Conservation (phyloP, 352 stramenopile genomes). For the Globisporangium cederbergense region DNA sequence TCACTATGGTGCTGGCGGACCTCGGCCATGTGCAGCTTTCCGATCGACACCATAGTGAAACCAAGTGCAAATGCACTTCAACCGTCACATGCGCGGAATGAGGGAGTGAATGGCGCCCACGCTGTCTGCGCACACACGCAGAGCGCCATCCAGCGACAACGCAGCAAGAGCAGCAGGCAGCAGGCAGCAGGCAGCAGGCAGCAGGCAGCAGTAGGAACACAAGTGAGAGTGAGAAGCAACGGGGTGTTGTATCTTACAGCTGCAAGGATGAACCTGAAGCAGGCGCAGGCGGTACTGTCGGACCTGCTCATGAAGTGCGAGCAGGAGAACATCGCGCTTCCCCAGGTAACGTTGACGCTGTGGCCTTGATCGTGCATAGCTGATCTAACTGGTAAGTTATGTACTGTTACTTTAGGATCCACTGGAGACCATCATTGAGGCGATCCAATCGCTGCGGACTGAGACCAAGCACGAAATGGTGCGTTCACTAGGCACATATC, state of each 20-base stretch:
- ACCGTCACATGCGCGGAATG: not conserved
- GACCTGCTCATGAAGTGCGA: conserved; percentile 70
- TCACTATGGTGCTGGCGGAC: too few species aligned
- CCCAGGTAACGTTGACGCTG: conserved; percentile 23
- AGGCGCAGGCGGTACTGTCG: conserved; percentile 44
- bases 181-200: not conserved
- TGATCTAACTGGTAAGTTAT: not conserved
- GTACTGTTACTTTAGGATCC: conserved; percentile 24
- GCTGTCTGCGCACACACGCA: not conserved
- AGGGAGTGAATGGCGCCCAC: too few species aligned
- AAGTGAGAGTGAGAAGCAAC: not conserved
- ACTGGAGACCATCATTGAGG: conserved; percentile 38
- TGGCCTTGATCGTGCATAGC: not conserved
- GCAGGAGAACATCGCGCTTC: conserved; percentile 37
- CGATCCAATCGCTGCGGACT: conserved; percentile 30
- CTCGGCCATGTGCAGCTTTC: too few species aligned
- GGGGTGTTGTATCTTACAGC: not conserved
- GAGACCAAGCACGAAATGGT: conserved; percentile 43
- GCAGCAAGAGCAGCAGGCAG: not conserved
- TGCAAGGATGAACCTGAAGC: conserved; percentile 48
- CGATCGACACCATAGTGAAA: too few species aligned
- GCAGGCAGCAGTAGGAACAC: not conserved
- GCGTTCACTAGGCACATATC: not conserved
- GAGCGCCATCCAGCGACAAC: not conserved
- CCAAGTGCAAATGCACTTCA: not conserved